Base-by-base conservation (phyloP, 805 yeast genomes). In the Candida quercuum region DNA sequence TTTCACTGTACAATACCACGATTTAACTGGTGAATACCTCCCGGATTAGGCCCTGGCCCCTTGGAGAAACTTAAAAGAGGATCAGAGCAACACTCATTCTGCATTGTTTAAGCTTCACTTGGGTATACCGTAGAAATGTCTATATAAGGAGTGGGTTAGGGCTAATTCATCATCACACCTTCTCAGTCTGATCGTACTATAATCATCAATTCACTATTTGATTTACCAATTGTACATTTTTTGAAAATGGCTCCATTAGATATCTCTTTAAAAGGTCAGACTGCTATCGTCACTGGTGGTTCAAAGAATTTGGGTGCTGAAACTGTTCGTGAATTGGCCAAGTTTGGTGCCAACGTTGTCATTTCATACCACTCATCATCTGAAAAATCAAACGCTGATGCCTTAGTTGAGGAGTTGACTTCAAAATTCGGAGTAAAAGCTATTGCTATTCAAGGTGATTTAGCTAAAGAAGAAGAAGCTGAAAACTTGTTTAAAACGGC, bases 281-380 rank as follows among this genome's bases (percentile, higher is more conserved):
- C 69, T 35, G 78, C 74, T 9, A 35, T 77, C 25, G 68, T 78
- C 52, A 69, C 82, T 17, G 84, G 84, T 33, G 83, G 81, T 26
- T 72, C 70, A 47, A 78, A 77, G 64, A 77, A 77, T 55, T 64
- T 78, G 38, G 85, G 85, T 26, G 74, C 62, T 14, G 57, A 59
- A 37, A 72, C 78, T 19, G 75, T 78, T 12, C 52, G 50, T 14
- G 80, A 75, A 36, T 63, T 80, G 29, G 85, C 84, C 7, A 59
- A 61, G 27, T 61, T 66, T 25, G 83, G 83, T 18, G 67, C 73
- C 17, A 66, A 74, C 49, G 49, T 78, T 38, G 69, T 72, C 26
- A 58, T 79, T 36, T 83, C 76, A 48, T 76, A 67, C 59, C 81
- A 76, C 50, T 70, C 79, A 5, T 33, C 56, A 1, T 51, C 54